These are phyloP conservation scores for Zangia roseola DNA, from an alignment of 768 basidiomycete genomes.

Conservation along the genomic window DNA sequence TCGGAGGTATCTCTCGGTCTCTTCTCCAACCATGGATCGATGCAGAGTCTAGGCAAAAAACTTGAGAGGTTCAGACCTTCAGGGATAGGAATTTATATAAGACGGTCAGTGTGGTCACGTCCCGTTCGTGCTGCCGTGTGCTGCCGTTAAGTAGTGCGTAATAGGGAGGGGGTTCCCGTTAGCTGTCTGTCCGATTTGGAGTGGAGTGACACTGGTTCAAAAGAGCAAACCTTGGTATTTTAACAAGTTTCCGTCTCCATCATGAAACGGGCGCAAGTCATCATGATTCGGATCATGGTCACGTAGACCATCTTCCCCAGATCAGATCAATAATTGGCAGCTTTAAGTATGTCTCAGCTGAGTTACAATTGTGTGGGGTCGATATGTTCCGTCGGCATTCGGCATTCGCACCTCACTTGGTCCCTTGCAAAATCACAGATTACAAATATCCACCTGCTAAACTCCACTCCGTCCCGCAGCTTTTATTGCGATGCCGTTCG, in stretches of 20 bases:
- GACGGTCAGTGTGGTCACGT: no score
- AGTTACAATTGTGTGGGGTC: background rate
- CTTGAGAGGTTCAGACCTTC: no score
- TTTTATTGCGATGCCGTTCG: slow-evolving; percentile 40
- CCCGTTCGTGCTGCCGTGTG: background rate
- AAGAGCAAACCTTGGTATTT: background rate
- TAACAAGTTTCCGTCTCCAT: no score
- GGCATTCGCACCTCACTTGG: no score
- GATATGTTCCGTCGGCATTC: no score
- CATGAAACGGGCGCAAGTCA: no score
- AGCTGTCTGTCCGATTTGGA: background rate
- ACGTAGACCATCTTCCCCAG: background rate
- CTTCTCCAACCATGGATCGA: slow-evolving; percentile 19
- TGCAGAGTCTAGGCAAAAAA: background rate
- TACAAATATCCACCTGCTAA: slow-evolving; percentile 24
- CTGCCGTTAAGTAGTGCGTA: slow-evolving; percentile 19
- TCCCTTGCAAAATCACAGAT: background rate
- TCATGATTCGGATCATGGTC: no score
- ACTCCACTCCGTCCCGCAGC: slow-evolving; percentile 70
- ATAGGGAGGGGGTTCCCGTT: background rate
- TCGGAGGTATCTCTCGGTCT: slow-evolving; percentile 33
- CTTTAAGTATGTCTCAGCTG: background rate
- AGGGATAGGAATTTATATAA: no score
- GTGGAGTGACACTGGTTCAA: no score
- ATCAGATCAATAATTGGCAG: background rate